phyloP scores from a whole-genome alignment of 306 rosid species.

The Fragaria nilgerrensis region DNA sequence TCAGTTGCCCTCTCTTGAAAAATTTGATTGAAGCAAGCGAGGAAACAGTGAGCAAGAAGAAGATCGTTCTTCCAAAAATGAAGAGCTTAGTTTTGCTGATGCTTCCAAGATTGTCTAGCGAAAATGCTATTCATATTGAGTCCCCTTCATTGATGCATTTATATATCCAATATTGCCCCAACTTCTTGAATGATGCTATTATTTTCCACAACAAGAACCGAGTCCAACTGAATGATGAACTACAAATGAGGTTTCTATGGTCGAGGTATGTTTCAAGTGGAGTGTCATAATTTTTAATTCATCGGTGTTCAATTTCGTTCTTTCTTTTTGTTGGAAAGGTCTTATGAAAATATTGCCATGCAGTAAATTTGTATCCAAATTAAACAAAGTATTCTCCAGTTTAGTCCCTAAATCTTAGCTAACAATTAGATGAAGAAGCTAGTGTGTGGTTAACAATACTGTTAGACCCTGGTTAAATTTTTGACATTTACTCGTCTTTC shows the following conservation, averaged over 20 bases:
- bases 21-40: background rate
- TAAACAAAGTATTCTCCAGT: too few relatives aligned
- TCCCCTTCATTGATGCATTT: slow-evolving; percentile 11
- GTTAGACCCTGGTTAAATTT: too few relatives aligned
- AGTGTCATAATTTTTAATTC: too few relatives aligned
- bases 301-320: too few relatives aligned
- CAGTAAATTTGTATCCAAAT: too few relatives aligned
- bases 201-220: slow-evolving; percentile 5
- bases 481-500: too few relatives aligned
- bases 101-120: background rate
- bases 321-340: too few relatives aligned
- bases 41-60: background rate
- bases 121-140: background rate
- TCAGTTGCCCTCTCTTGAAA: background rate
- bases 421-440: too few relatives aligned
- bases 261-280: background rate
- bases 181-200: background rate
- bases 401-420: too few relatives aligned
- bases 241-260: background rate
- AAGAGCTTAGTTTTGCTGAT: background rate
- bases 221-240: slow-evolving; percentile 10
- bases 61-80: background rate
- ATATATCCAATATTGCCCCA: background rate
- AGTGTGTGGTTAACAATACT: too few relatives aligned
- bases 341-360: too few relatives aligned